Base-by-base conservation (phyloP, 768 basidiomycete species). In the Kwoniella mangroviensis region DNA sequence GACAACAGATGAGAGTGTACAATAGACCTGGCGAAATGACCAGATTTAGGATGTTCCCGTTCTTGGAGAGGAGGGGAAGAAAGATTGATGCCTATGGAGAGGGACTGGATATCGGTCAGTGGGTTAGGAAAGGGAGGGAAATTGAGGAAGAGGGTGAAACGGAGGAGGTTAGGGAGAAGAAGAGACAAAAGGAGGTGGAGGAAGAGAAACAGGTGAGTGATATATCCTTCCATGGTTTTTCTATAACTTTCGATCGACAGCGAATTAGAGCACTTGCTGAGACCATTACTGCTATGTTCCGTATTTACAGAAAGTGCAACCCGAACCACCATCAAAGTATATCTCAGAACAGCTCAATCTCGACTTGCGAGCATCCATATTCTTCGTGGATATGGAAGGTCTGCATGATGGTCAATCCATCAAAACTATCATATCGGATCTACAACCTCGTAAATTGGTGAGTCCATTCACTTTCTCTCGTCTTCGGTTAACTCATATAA, bases 61-160 rank as follows among this genome's bases (percentile, higher is more conserved):
- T 93, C 73, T 89, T 96, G 34, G 96, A 98, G 84, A 91, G 92
- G 84, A 92, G 91, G 66, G 81, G 79, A 79, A 86, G 93, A 73
- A 87, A 92, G 73, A 92, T 98, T 22, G 97, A 99, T 79, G 92
- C 92, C 74, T 99, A 93, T 80, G 97, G 97, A 10, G 97, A 99
- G 85, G 91, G 90, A 11, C 86, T 98, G 62, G 97, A 98, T 82
- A 91, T 98, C 6, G 94, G 91, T 3, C 91, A 93, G 88, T 99
- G 97, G 97, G 82, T 98, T 68, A 86, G 93, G 70, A 92, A 93
- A 79, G 92, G 94, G 0, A 92, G 91, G 84, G 89, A 91, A 53
- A 88, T 97, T 57, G 94, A 96, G 83, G 92, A 96, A 75, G 91
- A 94, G 70, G 90, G 89, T 0, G 93, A 93, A 82, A 90, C 87